A percentile compares a stretch with the other conserved stretches of the same genome.
Conservation (phyloP, 495 filamentous ascomycete species). For the Xylaria palmicola region DNA sequence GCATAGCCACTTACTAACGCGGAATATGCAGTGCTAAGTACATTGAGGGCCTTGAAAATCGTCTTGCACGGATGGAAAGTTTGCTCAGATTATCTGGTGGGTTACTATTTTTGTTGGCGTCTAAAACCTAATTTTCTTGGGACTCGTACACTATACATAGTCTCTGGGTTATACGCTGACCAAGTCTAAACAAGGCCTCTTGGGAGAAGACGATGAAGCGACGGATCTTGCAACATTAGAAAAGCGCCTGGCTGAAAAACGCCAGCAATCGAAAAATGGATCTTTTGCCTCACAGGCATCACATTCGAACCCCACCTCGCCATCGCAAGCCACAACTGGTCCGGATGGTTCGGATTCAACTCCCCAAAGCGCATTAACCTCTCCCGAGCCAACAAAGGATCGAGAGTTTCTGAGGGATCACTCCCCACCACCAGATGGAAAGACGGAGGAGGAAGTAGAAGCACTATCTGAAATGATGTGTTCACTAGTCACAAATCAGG, state of each 20-base stretch:
- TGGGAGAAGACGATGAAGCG: conserved; percentile 82
- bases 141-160: neutral
- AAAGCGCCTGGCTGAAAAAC: conserved; percentile 72
- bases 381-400: conserved; percentile 56
- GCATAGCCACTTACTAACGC: conserved; percentile 21
- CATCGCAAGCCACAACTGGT: conserved; percentile 42
- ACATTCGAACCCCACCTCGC: conserved; percentile 46
- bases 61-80: conserved; percentile 89
- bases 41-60: conserved; percentile 95
- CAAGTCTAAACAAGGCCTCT: conserved; percentile 46
- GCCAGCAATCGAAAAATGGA: conserved; percentile 43
- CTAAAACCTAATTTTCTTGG: too few species aligned
- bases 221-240: conserved; percentile 88
- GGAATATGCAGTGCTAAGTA: conserved; percentile 71
- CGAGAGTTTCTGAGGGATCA: conserved; percentile 34
- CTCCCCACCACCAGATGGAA: conserved; percentile 33
- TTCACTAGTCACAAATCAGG: conserved; percentile 95
- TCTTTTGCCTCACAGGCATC: conserved; percentile 41
- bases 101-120: conserved; percentile 10
- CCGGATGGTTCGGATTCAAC: conserved; percentile 54
- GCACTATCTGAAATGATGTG: conserved; percentile 98
- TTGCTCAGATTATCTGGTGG: conserved; percentile 78
- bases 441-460: conserved; percentile 71
- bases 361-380: conserved; percentile 59
- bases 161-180: neutral